Conservation (phyloP, 2,329 filamentous ascomycete genomes). For the Apiospora hydei region DNA sequence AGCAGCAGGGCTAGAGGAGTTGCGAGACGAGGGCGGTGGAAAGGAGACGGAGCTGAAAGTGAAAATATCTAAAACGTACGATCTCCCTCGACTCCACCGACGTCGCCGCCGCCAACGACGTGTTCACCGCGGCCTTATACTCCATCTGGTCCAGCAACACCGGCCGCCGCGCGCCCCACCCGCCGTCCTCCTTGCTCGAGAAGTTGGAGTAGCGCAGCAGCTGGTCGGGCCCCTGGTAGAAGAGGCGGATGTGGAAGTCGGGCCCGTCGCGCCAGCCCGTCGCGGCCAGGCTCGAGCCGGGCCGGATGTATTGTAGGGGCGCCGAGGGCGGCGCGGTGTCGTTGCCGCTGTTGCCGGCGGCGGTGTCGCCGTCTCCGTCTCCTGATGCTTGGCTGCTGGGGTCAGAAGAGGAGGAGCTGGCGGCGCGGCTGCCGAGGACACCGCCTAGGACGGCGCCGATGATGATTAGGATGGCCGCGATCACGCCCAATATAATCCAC, state of each 20-base stretch:
- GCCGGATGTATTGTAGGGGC: constrained; percentile 14
- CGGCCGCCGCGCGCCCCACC: constrained; percentile 7
- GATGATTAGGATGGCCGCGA: constrained; percentile 14
- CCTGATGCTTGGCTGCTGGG: background rate
- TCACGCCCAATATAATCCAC: constrained; percentile 25
- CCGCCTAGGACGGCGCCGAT: constrained; percentile 25
- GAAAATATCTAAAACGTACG: too few relatives aligned
- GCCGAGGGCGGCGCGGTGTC: background rate
- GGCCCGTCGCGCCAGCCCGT: constrained; percentile 26
- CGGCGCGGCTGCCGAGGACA: constrained; percentile 22
- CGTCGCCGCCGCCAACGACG: constrained; percentile 22
- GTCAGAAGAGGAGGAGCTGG: background rate
- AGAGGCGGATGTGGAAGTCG: constrained; percentile 20
- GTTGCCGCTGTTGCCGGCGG: background rate
- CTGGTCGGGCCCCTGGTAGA: constrained; percentile 28
- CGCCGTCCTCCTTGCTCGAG: constrained; percentile 10
- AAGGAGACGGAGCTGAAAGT: too few relatives aligned
- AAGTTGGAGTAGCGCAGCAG: constrained; percentile 20
- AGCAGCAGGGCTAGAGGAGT: too few relatives aligned
- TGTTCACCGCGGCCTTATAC: background rate
- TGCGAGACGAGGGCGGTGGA: too few relatives aligned
- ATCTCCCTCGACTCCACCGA: constrained; percentile 7
- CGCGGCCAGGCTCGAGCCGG: constrained; percentile 18
- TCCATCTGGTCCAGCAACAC: constrained; percentile 17
- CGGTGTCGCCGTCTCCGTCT: background rate